phyloP scores from a whole-genome alignment of 805 yeast species.

The Candida berthetii region DNA sequence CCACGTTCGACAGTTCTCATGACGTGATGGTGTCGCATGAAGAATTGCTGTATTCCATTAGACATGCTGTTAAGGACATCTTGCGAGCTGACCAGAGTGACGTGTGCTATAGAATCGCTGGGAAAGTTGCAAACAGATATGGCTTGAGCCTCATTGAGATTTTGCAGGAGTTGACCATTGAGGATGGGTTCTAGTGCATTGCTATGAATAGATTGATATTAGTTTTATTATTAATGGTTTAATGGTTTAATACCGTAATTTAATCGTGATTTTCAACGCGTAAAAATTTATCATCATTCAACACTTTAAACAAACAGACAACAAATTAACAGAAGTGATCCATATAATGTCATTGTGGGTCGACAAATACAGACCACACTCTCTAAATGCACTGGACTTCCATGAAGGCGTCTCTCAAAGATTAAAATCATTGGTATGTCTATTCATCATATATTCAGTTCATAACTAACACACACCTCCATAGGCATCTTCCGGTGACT shows the following conservation, averaged over 20 bases:
- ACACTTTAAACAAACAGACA: not conserved
- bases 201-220: too few relatives aligned
- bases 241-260: too few relatives aligned
- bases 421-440: slow-evolving; percentile 42
- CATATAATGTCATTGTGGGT: slow-evolving; percentile 90
- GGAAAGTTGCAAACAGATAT: not conserved
- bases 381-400: slow-evolving; percentile 56
- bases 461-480: slow-evolving; percentile 4
- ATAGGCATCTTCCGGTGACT: slow-evolving; percentile 62
- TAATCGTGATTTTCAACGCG: too few relatives aligned
- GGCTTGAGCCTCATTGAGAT: not conserved
- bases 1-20: not conserved
- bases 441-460: slow-evolving; percentile 19
- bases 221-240: too few relatives aligned
- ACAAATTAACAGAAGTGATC: not conserved
- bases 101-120: not conserved
- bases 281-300: too few relatives aligned
- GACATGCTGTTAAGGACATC: not conserved
- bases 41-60: not conserved
- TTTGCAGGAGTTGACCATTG: not conserved
- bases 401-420: slow-evolving; percentile 61
- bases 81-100: not conserved
- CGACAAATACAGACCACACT: slow-evolving; percentile 82
- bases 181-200: not conserved
- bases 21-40: not conserved